These are phyloP conservation scores for Globisporangium rhizosaccharum DNA, from an alignment of 352 stramenopile genomes.

Conservation along the genomic window DNA sequence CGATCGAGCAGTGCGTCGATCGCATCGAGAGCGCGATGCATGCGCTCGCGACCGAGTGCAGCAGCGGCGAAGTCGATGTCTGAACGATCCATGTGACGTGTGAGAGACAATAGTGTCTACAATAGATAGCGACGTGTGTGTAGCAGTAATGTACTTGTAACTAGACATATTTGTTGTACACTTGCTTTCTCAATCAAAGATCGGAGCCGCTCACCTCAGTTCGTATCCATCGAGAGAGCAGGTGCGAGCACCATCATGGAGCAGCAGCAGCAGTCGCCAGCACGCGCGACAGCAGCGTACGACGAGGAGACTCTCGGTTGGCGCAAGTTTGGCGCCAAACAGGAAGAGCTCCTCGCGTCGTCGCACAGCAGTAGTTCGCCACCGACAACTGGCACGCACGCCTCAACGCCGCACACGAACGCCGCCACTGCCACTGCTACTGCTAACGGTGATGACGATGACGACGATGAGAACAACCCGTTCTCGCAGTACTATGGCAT, in stretches of 20 bases:
- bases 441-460: background rate
- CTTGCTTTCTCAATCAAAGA: too few species aligned
- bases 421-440: background rate
- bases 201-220: too few species aligned
- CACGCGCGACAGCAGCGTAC: too few species aligned
- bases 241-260: too few species aligned
- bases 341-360: conserved; percentile 17
- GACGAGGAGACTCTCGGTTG: conserved; percentile 21
- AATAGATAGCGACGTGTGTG: too few species aligned
- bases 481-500: conserved; percentile 94
- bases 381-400: background rate
- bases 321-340: conserved; percentile 24
- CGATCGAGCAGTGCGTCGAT: conserved; percentile 41
- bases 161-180: too few species aligned
- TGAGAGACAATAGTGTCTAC: too few species aligned
- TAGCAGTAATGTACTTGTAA: too few species aligned
- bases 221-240: too few species aligned
- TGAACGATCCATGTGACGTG: too few species aligned
- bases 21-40: conserved; percentile 37
- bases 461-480: conserved; percentile 77
- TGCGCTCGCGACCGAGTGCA: conserved; percentile 1
- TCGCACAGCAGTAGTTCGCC: background rate
- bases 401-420: background rate
- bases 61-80: background rate
- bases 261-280: too few species aligned